These are phyloP conservation scores for Cephaloascus fragrans DNA, from an alignment of 805 yeast genomes.

Conservation along the genomic window DNA sequence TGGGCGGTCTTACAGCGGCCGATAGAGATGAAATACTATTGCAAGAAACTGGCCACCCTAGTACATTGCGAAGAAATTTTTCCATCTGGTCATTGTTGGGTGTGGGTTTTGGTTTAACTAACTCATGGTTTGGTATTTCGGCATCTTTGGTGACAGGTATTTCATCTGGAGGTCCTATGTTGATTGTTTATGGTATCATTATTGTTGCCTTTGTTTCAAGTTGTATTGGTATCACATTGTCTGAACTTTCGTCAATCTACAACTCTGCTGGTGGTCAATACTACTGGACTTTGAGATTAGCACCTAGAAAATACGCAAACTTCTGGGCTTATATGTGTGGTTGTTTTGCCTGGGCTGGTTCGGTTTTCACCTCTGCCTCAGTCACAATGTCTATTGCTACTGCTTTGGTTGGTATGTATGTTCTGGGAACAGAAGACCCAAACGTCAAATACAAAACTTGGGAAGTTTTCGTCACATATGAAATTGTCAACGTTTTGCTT, in stretches of 20 bases:
- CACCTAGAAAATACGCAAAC: slow-evolving; percentile 25
- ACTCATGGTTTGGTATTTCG: slow-evolving; percentile 34
- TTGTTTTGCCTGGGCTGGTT: slow-evolving; percentile 31
- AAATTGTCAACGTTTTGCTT: slow-evolving; percentile 20
- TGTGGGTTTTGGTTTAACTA: slow-evolving; percentile 31
- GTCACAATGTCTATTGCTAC: slow-evolving; percentile 25
- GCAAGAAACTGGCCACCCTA: too few relatives aligned
- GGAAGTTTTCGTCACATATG: slow-evolving; percentile 26
- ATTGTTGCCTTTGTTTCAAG: slow-evolving; percentile 30
- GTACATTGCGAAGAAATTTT: slow-evolving; percentile 26
- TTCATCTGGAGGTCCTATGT: slow-evolving; percentile 29
- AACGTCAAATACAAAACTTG: slow-evolving; percentile 20
- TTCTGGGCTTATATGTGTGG: slow-evolving; percentile 30
- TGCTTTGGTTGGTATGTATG: slow-evolving; percentile 17
- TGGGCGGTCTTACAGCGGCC: too few relatives aligned
- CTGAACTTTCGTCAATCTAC: too few relatives aligned
- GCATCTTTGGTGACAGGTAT: slow-evolving; percentile 30
- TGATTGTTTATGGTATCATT: slow-evolving; percentile 29
- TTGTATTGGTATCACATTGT: too few relatives aligned
- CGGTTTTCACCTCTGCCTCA: slow-evolving; percentile 29
- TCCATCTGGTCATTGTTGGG: slow-evolving; percentile 28
- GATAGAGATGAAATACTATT: too few relatives aligned
- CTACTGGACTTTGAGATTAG: slow-evolving; percentile 28
- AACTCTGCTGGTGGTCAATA: too few relatives aligned
- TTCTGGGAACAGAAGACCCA: slow-evolving; percentile 18